phyloP scores from a whole-genome alignment of 345 rosid species.

The Eucalyptus regnans region DNA sequence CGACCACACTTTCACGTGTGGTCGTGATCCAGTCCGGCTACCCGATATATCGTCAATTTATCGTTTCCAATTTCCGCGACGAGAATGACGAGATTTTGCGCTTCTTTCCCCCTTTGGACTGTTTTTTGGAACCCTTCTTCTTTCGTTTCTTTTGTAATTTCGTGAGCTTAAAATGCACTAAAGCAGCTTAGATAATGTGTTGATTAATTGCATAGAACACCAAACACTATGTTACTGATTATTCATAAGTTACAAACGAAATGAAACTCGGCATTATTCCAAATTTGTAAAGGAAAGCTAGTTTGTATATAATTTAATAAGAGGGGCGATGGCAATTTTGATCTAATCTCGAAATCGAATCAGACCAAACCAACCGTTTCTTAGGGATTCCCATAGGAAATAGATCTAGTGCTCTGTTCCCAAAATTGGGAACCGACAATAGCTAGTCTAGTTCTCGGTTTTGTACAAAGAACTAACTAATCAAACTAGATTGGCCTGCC shows the following conservation, averaged over 20 bases:
- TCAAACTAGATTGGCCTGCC: accelerated
- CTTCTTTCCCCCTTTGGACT: not conserved
- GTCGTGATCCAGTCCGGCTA: not conserved
- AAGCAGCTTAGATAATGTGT: not conserved
- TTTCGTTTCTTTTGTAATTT: not conserved
- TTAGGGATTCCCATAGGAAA: accelerated
- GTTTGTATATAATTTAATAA: not conserved
- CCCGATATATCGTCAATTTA: not conserved
- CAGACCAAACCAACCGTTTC: accelerated
- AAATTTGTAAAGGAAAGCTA: not conserved
- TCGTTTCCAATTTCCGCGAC: not conserved
- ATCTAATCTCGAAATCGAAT: accelerated
- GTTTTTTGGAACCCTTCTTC: not conserved
- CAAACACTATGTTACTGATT: not conserved
- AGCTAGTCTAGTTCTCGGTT: accelerated
- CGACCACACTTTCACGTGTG: not conserved
- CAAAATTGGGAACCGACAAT: not conserved
- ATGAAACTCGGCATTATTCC: not conserved
- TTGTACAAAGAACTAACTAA: accelerated
- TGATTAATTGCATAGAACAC: not conserved
- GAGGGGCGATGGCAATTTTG: accelerated
- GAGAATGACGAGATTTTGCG: not conserved
- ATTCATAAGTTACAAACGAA: not conserved
- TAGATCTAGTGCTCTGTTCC: accelerated
- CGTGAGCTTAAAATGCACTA: not conserved